phyloP scores from a whole-genome alignment of 2,329 filamentous ascomycete genomes.

The Paramyrothecium roridum region DNA sequence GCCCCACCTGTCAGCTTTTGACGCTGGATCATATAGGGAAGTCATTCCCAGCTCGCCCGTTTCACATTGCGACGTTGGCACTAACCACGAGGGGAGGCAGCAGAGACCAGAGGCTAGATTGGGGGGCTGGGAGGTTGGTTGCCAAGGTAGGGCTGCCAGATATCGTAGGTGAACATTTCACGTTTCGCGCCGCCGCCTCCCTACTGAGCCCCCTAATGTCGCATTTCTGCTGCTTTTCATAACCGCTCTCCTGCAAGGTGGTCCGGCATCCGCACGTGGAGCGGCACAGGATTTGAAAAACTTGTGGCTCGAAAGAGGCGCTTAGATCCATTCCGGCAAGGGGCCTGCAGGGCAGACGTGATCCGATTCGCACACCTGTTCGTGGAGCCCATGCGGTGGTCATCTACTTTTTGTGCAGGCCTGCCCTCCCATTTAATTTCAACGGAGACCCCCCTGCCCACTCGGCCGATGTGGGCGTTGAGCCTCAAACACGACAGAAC shows the following conservation, averaged over 20 bases:
- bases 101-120: background rate
- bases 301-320: background rate
- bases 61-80: background rate
- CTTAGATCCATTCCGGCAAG: background rate
- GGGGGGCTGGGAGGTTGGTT: background rate
- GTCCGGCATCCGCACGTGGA: too few species aligned
- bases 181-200: too few species aligned
- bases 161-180: too few species aligned
- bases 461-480: slow-evolving; percentile 10
- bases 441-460: background rate
- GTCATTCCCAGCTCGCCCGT: background rate
- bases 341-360: background rate
- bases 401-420: background rate
- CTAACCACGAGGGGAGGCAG: background rate
- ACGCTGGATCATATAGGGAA: too few species aligned
- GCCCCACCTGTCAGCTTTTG: background rate
- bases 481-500: slow-evolving; percentile 18
- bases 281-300: too few species aligned
- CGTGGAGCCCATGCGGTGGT: background rate
- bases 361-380: background rate
- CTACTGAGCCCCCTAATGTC: too few species aligned
- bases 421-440: slow-evolving; percentile 4
- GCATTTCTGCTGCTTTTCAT: too few species aligned
- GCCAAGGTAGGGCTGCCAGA: too few species aligned
- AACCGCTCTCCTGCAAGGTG: too few species aligned